A percentile compares a stretch with the other conserved stretches of the same genome.
Conservation (phyloP, 768 basidiomycete species). For the Dendrothele bispora region DNA sequence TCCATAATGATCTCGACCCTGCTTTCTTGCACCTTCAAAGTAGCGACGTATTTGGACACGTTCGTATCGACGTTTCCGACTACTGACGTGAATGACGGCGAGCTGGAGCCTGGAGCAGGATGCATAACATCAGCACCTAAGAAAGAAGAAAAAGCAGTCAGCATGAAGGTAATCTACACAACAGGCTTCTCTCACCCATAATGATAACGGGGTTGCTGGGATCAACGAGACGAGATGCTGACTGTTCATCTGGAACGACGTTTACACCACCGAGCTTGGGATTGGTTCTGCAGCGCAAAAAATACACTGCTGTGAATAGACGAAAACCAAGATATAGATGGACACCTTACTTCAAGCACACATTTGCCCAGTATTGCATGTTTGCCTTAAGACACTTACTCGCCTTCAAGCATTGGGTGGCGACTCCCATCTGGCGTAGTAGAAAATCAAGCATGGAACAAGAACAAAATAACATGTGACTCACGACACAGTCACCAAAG, state of each 20-base stretch:
- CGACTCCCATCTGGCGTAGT: constrained; percentile 44
- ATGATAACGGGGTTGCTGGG: constrained; percentile 5
- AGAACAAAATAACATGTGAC: neutral
- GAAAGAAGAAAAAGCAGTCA: neutral
- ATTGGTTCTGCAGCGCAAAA: neutral
- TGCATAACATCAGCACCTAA: constrained; percentile 59
- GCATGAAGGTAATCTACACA: neutral
- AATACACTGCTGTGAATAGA: neutral
- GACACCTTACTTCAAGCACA: constrained; percentile 44
- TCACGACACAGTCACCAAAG: constrained; percentile 38
- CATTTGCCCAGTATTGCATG: constrained; percentile 53
- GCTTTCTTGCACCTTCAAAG: constrained; percentile 45
- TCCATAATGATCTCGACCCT: constrained; percentile 57
- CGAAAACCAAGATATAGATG: constrained; percentile 12
- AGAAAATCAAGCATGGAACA: constrained; percentile 27
- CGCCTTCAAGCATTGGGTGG: constrained; percentile 54
- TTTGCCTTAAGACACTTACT: constrained; percentile 43
- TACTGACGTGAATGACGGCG: constrained; percentile 56
- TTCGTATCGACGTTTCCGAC: constrained; percentile 56
- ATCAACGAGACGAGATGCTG: neutral
- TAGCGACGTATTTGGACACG: constrained; percentile 54
- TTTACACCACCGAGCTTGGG: neutral
- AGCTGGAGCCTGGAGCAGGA: constrained; percentile 54
- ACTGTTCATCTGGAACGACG: neutral
- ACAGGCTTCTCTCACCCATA: neutral